Base-by-base conservation (phyloP, 2,329 filamentous ascomycete genomes). In the Aureobasidium subglaciale region DNA sequence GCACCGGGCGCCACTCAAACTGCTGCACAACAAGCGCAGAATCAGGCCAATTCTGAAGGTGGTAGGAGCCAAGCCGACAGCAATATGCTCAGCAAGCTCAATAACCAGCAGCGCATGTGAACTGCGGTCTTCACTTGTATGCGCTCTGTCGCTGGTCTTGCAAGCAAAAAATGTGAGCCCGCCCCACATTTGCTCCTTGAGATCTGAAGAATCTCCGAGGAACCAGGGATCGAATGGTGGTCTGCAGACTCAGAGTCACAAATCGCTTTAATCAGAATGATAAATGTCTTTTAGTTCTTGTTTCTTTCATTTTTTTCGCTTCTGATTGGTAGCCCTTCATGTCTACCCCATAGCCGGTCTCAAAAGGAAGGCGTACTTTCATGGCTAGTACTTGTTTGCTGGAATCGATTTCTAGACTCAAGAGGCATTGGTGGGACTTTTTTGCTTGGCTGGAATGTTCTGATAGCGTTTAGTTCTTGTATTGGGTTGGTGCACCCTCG, bases 71-170 rank as follows among this genome's bases (percentile, higher is more conserved):
- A 69, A 34, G 71, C 70, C 57, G 71, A 74, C 60, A 71, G 68
- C 40, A 67, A 68, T 56, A 74, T 74, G 71, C 67, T 74, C 43
- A 72, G 70, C 61, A 69, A 70, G 64, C 67, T 73, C 50, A 72
- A 72, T 57, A 43, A 43, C 8, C 57, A 55, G 53, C 30, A 50
- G 42, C 54, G 54, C 54, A 56, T 56, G 43, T 56, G 37, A 18
- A 29, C 20, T 16, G 15, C 29, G 15, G 13, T 10, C 2, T 16
- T 15, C 11, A 8, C 42, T 16, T 43, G 41, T 29, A 34, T 9
- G 22, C 34, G 32, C 20, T 10, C 15, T 25, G 27, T 6, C 8
- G 27, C 16, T 46, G 16, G 10, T 20, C 18, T 20, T 15, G 2
- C 22, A 32, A 22, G 15, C 3, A 16, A 6, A 15, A n/a, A n/a